Evolutionary conservation across 2,329 filamentous ascomycete species (phyloP).

Genomic region (Westerdykella ornata): DNA sequence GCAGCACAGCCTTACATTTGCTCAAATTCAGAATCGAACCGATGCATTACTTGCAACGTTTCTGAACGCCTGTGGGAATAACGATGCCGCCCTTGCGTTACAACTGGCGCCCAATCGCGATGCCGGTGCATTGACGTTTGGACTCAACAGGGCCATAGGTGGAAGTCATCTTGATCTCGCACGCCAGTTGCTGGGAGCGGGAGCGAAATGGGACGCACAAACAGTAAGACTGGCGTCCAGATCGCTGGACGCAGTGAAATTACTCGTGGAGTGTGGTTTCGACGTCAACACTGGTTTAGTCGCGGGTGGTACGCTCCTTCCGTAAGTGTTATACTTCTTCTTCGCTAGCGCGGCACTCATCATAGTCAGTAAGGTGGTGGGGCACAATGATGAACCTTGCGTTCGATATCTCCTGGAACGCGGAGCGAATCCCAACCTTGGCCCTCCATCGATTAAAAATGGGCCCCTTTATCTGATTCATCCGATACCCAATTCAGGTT

Average conservation of each 20-base stretch:
- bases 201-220: slow-evolving; percentile 2
- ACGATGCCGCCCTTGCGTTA: slow-evolving; percentile 2
- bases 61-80: slow-evolving; percentile 1
- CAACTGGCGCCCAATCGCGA: slow-evolving; percentile 2
- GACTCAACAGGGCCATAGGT: slow-evolving; percentile 1
- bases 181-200: slow-evolving; percentile 1
- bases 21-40: not conserved
- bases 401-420: not conserved
- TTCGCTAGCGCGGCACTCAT: not conserved
- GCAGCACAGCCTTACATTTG: not conserved
- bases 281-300: slow-evolving; percentile 2
- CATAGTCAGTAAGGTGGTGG: not conserved
- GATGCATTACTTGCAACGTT: not conserved
- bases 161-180: not conserved
- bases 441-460: not conserved
- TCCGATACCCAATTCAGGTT: slow-evolving; percentile 1
- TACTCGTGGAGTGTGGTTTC: slow-evolving; percentile 5
- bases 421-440: slow-evolving; percentile 3
- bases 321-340: slow-evolving; percentile 2
- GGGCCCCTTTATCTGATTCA: not conserved
- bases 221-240: not conserved
- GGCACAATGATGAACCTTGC: slow-evolving; percentile 2
- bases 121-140: slow-evolving; percentile 2
- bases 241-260: slow-evolving; percentile 2
- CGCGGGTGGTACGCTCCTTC: not conserved